A percentile compares a stretch with the other conserved stretches of the same genome.
Evolutionary conservation across 306 rosid species (phyloP).

Genomic region (Prosopis cineraria): DNA sequence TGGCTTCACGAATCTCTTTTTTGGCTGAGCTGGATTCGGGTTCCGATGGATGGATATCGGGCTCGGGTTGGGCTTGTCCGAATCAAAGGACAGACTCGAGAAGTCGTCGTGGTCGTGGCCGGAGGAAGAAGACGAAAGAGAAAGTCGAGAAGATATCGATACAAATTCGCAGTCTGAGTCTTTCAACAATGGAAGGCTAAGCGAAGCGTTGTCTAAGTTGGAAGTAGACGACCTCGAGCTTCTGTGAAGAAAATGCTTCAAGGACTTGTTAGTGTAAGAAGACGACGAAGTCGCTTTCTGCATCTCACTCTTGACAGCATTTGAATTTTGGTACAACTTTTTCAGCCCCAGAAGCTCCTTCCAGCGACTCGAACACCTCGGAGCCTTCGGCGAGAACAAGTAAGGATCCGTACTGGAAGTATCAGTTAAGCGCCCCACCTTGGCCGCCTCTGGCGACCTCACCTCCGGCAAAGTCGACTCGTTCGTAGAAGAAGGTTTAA

Average conservation of each 20-base stretch:
- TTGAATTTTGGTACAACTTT: slow-evolving; percentile 59
- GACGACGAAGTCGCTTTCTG: slow-evolving; percentile 48
- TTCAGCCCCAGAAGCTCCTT: slow-evolving; percentile 79
- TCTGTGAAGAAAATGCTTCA: slow-evolving; percentile 71
- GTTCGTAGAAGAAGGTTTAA: slow-evolving; percentile 38
- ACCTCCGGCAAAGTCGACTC: slow-evolving; percentile 22
- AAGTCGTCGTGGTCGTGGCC: slow-evolving; percentile 93
- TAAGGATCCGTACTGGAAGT: slow-evolving; percentile 49
- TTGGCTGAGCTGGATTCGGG: slow-evolving; percentile 45
- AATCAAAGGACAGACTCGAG: slow-evolving; percentile 72
- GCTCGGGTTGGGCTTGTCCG: slow-evolving; percentile 55
- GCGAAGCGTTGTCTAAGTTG: slow-evolving; percentile 48
- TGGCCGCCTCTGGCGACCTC: slow-evolving; percentile 38
- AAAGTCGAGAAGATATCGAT: slow-evolving; percentile 81
- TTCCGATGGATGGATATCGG: slow-evolving; percentile 49
- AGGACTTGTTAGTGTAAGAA: slow-evolving; percentile 44
- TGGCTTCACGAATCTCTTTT: slow-evolving; percentile 58
- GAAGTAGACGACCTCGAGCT: slow-evolving; percentile 54
- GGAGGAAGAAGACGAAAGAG: slow-evolving; percentile 87
- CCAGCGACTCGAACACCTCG: slow-evolving; percentile 97
- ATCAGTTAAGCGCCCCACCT: slow-evolving; percentile 41
- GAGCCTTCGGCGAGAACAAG: slow-evolving; percentile 90
- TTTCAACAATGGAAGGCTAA: slow-evolving; percentile 56
- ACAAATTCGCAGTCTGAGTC: slow-evolving; percentile 72
- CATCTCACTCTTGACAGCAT: slow-evolving; percentile 39